A percentile compares a stretch with the other conserved stretches of the same genome.
phyloP scores from a whole-genome alignment of 2,329 filamentous ascomycete genomes.

The Ophiostoma sp. region DNA sequence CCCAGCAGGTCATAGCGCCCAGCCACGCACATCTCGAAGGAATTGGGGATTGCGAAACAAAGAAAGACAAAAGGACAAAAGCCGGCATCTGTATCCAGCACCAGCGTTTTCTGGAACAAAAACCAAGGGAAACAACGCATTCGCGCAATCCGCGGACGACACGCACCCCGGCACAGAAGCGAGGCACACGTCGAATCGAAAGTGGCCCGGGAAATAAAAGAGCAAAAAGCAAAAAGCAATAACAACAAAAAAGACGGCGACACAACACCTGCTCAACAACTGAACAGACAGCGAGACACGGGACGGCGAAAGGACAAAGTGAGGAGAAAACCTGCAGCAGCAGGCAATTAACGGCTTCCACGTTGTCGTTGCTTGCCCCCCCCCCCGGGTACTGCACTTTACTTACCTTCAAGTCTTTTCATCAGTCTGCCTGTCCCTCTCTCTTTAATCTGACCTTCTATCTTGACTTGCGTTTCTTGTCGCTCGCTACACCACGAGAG shows the following conservation, averaged over 20 bases:
- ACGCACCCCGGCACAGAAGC: neutral
- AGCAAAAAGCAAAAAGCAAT: neutral
- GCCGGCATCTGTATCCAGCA: neutral
- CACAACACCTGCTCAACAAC: neutral
- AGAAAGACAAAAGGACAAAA: neutral
- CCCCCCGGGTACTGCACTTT: neutral
- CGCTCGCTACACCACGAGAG: constrained; percentile 1
- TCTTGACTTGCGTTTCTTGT: constrained; percentile 3
- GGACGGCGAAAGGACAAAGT: constrained; percentile 7
- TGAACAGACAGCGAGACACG: constrained; percentile 3
- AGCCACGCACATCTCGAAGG: neutral
- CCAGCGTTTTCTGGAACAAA: neutral
- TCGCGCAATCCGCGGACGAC: neutral
- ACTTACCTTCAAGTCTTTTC: neutral
- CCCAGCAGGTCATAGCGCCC: constrained; percentile 16
- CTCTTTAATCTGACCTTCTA: neutral
- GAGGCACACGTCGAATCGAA: neutral
- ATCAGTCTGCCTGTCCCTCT: neutral
- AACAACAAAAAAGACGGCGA: neutral
- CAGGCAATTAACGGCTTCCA: constrained; percentile 31
- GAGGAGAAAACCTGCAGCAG: constrained; percentile 15
- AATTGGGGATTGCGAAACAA: neutral
- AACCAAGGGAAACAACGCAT: neutral
- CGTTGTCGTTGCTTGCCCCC: constrained; percentile 22
- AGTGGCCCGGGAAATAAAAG: neutral